Base-by-base conservation (phyloP, 352 stramenopile genomes). In the Thraustochytrium sp. region DNA sequence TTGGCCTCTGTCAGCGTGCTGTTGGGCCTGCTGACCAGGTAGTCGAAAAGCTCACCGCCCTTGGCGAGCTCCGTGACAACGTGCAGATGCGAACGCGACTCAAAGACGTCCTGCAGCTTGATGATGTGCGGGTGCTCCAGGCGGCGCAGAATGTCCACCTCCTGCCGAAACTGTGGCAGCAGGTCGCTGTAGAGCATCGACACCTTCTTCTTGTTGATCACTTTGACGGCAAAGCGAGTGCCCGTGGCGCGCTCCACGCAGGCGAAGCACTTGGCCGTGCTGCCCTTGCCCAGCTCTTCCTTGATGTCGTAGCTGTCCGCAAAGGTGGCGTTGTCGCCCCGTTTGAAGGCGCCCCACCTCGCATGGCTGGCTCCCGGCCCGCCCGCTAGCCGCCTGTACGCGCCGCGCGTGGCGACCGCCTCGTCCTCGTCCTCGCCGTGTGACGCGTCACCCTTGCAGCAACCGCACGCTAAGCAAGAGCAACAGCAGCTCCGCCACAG, bases 81-180 rank as follows among this genome's bases (percentile, higher is more conserved):
- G 85, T 90, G 94, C 62, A 96, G 93, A 84, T 93, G 92, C 2
- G 89, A 90, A 59, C 93, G 89, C 13, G 89, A 94, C 53, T 93
- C 73, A 82, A 93, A 96, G 11, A 95, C 91, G 74, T 94, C 91
- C 74, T 94, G 89, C 63, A 95, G 93, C 62, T 90, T 90, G 64
- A 96, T 94, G 85, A 96, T 95, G 80, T 95, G 95, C n/a, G 91
- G 90, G 61, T 96, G 92, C 29, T 89, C 87, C 85, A 96, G 88
- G 21, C 90, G 93, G 86, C 94, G 89, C n/a, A 96, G 86, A 76
- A 96, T 86, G 21, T 68, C 48, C 23, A 77, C 73, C 53, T 86
- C 75, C 92, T 91, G 68, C 88, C 94, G 90, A 76, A 96, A 95
- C 82, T 95, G 92, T 78, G 94, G 89, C 87, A 95, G 89, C 38